Evolutionary conservation across 164 flowering plant species (phyloP), one percentile per base, ranked within the genome.

Genomic region (Brasenia schreberi): DNA sequence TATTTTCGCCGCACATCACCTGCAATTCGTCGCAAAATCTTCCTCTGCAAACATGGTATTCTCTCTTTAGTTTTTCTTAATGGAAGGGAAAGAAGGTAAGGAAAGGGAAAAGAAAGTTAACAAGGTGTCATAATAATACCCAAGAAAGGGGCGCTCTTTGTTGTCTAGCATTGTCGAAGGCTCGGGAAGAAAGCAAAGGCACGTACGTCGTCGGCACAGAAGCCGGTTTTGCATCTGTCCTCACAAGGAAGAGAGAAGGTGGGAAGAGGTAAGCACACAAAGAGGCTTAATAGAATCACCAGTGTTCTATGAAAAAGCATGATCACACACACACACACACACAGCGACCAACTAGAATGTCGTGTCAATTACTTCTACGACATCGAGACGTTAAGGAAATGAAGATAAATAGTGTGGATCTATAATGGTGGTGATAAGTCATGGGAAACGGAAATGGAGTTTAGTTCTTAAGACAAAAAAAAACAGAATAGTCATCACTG

Each of bases 1-100:
- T 79, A 11, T 79, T 79, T 53, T 76, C 82, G 12, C 56, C 56
- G 49, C 79, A 79, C 82, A 79, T 76, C 4, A 62, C 72, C 70
- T 68, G 73, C 63, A 74, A 72, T 65, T 79, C 82, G 33, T 79
- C 69, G 63, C 82, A 79, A 59, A 74, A 74, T 59, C 58, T 62
- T 52, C 79, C 82, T 67, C 79, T 79, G 14, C 14, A 63, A 44
- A n/a, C 19, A 27, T 18, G n/a, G 12, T 61, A 61, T 18, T 11
- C 33, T 61, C 18, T 18, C 5, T 12, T 18, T 7, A 18, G 23
- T 23, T 11, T 23, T 23, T 18, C n/a, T 61, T 0, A 61, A n/a
- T 61, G 33, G 63, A 61, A 61, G 9, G 17, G 18, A 11, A 18
- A 61, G 63, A 11, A 61, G 33, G 63, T 5, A 5, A 19, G 33